Percentiles rank a stretch among this genome's conserved stretches.
Conservation (phyloP, 2,329 filamentous ascomycete genomes). For the Neoarthrinium moseri region DNA sequence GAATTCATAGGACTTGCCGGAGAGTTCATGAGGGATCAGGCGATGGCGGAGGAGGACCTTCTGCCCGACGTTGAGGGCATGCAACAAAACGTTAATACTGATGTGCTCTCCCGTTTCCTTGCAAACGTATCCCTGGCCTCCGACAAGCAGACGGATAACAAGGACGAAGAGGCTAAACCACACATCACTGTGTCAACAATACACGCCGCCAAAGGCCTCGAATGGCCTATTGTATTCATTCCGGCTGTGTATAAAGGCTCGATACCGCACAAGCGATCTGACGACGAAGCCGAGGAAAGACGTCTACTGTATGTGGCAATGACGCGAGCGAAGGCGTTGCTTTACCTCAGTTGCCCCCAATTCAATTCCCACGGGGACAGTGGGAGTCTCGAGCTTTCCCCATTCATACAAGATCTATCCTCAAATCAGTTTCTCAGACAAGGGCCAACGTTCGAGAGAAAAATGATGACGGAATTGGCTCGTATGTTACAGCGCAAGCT, state of each 20-base stretch:
- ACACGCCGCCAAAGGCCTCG: conserved; percentile 90
- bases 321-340: conserved; percentile 82
- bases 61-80: conserved; percentile 70
- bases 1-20: conserved; percentile 80
- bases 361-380: conserved; percentile 59
- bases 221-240: conserved; percentile 95
- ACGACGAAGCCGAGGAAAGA: conserved; percentile 85
- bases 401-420: conserved; percentile 59
- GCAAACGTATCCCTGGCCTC: conserved; percentile 86
- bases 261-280: conserved; percentile 83
- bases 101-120: conserved; percentile 73
- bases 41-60: conserved; percentile 47
- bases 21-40: conserved; percentile 59
- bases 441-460: conserved; percentile 68
- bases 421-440: conserved; percentile 40
- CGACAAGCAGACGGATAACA: conserved; percentile 66
- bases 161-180: conserved; percentile 53
- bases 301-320: conserved; percentile 92
- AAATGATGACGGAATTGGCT: conserved; percentile 64
- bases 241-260: conserved; percentile 87
- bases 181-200: conserved; percentile 93
- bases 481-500: conserved; percentile 66
- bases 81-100: conserved; percentile 65
- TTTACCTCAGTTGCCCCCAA: conserved; percentile 81
- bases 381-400: conserved; percentile 65